Percentiles rank a stretch among this genome's conserved stretches.
Evolutionary conservation across 257 asterid species (phyloP).

Genomic region (Penstemon barbatus): DNA sequence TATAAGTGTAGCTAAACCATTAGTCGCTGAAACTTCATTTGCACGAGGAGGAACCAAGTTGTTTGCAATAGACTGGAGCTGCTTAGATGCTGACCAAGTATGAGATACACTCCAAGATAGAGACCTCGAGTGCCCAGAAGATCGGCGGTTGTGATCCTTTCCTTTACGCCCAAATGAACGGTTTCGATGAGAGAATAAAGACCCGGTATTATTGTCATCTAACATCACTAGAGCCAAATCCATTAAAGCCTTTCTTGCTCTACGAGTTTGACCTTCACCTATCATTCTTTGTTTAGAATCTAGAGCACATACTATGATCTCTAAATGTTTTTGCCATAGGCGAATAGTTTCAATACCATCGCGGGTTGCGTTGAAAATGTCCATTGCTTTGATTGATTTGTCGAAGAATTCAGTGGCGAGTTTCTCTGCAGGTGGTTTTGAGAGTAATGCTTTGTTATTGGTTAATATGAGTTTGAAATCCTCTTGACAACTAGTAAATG

Average conservation of each 20-base stretch:
- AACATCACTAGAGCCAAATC: slow-evolving; percentile 79
- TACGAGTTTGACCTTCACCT: slow-evolving; percentile 73
- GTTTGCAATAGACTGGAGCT: slow-evolving; percentile 69
- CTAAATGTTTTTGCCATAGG: slow-evolving; percentile 77
- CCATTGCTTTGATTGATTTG: slow-evolving; percentile 77
- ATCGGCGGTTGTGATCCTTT: slow-evolving; percentile 54
- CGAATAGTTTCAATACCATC: slow-evolving; percentile 79
- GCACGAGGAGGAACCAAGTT: slow-evolving; percentile 69
- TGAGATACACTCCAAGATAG: slow-evolving; percentile 91
- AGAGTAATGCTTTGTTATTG: slow-evolving; percentile 45
- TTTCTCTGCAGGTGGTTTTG: slow-evolving; percentile 57
- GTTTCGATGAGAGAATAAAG: slow-evolving; percentile 63
- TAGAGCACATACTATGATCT: slow-evolving; percentile 65
- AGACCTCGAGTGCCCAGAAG: slow-evolving; percentile 77
- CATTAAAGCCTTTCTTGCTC: slow-evolving; percentile 78
- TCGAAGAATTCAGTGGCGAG: slow-evolving; percentile 68
- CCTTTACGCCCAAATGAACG: slow-evolving; percentile 78
- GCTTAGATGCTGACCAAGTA: slow-evolving; percentile 93
- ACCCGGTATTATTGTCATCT: slow-evolving; percentile 66
- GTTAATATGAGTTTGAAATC: slow-evolving; percentile 49
- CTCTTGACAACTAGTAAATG: slow-evolving; percentile 60
- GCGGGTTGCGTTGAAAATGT: slow-evolving; percentile 81
- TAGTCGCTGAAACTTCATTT: slow-evolving; percentile 57
- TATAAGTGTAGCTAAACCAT: slow-evolving; percentile 57
- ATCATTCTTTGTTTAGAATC: slow-evolving; percentile 42